Percentiles rank a stretch among this genome's conserved stretches.
These are phyloP conservation scores for Mortierella sp. DNA, from an alignment of 371 early-diverging fungal genomes.

Conservation along the genomic window DNA sequence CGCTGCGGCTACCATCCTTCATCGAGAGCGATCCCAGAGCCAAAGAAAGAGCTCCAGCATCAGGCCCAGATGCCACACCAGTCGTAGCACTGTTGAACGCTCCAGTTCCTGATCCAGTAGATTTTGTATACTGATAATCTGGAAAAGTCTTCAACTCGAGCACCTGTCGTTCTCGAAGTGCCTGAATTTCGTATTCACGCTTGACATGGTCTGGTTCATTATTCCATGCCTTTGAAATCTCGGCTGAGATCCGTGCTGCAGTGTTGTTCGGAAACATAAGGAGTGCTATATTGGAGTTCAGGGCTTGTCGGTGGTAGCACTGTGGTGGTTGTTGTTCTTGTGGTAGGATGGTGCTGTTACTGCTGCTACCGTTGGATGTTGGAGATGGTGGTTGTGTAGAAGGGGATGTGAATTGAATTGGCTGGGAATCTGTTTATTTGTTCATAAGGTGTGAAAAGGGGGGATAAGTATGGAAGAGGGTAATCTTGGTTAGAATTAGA, in stretches of 20 bases:
- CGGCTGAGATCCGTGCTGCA: not conserved
- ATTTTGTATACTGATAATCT: not conserved
- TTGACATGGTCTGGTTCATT: constrained; percentile 8
- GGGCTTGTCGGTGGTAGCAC: not conserved
- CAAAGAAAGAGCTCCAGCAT: no score
- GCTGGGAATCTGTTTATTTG: no score
- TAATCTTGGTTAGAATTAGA: no score
- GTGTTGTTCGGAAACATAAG: not conserved
- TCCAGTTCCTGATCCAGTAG: not conserved
- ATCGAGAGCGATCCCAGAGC: no score
- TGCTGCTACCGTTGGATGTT: no score
- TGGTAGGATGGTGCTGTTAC: no score
- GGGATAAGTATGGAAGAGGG: no score
- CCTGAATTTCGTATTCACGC: not conserved
- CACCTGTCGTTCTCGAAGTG: not conserved
- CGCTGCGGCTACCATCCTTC: no score
- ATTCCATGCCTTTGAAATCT: not conserved
- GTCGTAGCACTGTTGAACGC: not conserved
- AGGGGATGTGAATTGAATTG: no score
- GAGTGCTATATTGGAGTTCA: not conserved
- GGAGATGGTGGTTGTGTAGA: no score
- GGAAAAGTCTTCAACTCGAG: not conserved
- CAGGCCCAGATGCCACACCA: not conserved
- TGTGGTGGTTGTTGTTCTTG: not conserved
- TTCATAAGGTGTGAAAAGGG: no score